Base-by-base conservation (phyloP, 495 filamentous ascomycete genomes). In the Penicillium antarcticum region DNA sequence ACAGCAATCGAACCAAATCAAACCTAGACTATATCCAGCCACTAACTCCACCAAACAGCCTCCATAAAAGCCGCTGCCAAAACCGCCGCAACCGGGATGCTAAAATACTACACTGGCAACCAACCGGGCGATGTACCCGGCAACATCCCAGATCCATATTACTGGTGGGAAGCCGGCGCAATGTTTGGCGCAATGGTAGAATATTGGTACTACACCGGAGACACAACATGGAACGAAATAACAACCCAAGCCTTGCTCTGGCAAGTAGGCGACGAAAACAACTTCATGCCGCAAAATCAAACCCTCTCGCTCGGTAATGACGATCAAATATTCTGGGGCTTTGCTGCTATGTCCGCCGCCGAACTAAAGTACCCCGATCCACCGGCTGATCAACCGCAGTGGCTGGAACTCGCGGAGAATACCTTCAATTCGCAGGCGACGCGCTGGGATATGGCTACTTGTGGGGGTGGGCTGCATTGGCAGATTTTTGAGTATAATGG, bases 291-390 rank as follows among this genome's bases (percentile, higher is more conserved):
- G 0, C 61, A 70, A 6, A 94, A 95, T 60, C 88, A 92, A 63
- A 86, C 87, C n/a, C 74, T 80, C 45, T 82, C 82, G 0, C 60
- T 76, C 26, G 87, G 88, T 14, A 92, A 92, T 66, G 88, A 92
- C 54, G 88, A 92, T 63, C 88, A 92, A 58, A 83, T 80, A 0
- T 92, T 92, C 59, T 92, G 88, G 88, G 89, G 73, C 33, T 80
- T 92, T 66, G 73, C 86, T 0, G 86, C 84, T 26, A 87, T 92
- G 81, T 74, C 80, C 5, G 89, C 88, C 0, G 87, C 89, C 5
- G 88, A 92, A 60, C 79, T 81, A 44, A 83, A 82, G 34, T 91
- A 81, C 52, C 82, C 83, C 17, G 70, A 76, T 52, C 72, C 72
- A 18, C 60, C 67, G 7, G 42, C 56, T 0, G 75, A 82, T 24